Base-by-base conservation (phyloP, 805 yeast genomes). In the Metschnikowia arizonensis region DNA sequence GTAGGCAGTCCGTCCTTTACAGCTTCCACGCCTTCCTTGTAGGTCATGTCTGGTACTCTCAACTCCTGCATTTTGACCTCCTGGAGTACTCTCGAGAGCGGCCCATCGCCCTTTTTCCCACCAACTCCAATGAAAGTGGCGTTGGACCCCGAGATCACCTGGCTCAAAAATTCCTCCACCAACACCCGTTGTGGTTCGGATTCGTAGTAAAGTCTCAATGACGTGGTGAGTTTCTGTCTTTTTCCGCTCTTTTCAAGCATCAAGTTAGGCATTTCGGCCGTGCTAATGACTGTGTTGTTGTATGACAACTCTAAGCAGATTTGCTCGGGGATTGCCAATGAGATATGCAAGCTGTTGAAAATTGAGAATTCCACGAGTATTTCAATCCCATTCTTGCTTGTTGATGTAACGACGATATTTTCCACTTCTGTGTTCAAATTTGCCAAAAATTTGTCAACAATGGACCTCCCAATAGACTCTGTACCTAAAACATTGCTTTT, bases 221-320 rank as follows among this genome's bases (percentile, higher is more conserved):
- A 14, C 1, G 58, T 48, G 2, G 60, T 54, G 11, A 64, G n/a
- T 32, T 58, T 54, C 15, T 56, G 49, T 3, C 52, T 42, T 1
- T 42, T 44, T 12, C 3, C 50, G 10, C 45, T 39, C 7, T 59
- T 39, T 1, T 50, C 49, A 1, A 72, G 41, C 2, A 30, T 30
- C 2, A 69, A 45, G 4, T 60, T 58, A 0, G 52, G 26, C 0
- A 69, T 11, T 14, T 50, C 57, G 5, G 68, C 33, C 5, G 46
- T 42, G 0, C 74, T 79, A 30, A 76, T 50, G 1, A 24, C 41
- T 0, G 74, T 61, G 1, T 60, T 62, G 43, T 72, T 68, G 48
- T 57, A 62, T 2, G 44, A 51, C 5, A 73, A 40, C 5, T 59
- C 54, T 17, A 73, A 50, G 5, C 53, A 53, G 5, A 66, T n/a